Conservation (phyloP, 2,329 filamentous ascomycete species). For the Pseudogymnoascus sp. region DNA sequence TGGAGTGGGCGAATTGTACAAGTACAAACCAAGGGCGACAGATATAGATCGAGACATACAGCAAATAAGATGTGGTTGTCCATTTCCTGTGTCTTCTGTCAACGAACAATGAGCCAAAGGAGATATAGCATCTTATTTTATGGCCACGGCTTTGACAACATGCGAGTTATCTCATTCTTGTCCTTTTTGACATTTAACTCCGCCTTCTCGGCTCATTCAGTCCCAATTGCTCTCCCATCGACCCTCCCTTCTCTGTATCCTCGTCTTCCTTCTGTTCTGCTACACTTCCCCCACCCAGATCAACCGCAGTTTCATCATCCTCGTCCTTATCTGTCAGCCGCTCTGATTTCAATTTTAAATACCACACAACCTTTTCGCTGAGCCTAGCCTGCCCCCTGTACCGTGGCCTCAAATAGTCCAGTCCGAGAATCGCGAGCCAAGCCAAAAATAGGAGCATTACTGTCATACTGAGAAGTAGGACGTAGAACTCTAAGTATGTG, state of each 20-base stretch:
- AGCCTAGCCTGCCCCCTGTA: background rate
- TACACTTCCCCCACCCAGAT: background rate
- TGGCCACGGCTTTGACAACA: background rate
- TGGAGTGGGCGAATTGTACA: slow-evolving; percentile 6
- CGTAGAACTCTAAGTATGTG: background rate
- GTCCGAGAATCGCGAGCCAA: background rate
- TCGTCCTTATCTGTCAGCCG: background rate
- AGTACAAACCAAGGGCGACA: slow-evolving; percentile 1
- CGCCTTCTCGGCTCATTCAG: background rate
- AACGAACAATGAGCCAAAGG: background rate
- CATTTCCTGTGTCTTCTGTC: background rate
- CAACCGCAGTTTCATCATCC: background rate
- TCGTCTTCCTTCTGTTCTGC: background rate
- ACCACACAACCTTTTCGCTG: background rate
- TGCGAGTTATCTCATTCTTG: background rate
- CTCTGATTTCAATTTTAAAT: background rate
- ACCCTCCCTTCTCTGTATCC: background rate
- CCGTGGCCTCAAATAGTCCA: background rate
- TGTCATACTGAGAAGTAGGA: background rate
- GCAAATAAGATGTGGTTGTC: slow-evolving; percentile 3
- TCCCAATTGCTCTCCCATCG: background rate
- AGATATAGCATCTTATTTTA: background rate
- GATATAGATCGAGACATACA: background rate
- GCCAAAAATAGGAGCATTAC: background rate
- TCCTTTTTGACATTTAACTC: background rate